phyloP scores from a whole-genome alignment of 2,329 filamentous ascomycete genomes.

The Aspergillus brunneoviolaceus region DNA sequence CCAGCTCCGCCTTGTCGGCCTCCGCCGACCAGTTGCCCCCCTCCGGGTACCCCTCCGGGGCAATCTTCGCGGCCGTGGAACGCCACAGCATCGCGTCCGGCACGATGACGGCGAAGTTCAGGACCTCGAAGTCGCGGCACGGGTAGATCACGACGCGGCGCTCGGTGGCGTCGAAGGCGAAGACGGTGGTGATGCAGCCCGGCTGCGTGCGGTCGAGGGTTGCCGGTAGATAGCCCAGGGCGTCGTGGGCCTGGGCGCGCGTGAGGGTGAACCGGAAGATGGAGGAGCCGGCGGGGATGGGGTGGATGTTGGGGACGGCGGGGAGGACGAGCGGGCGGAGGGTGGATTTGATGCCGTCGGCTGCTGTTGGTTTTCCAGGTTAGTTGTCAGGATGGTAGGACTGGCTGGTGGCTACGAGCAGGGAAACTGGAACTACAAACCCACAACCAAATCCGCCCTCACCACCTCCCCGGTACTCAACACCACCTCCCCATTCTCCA shows the following conservation, averaged over 20 bases:
- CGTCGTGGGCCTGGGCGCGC: background rate
- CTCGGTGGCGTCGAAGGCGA: slow-evolving; percentile 4
- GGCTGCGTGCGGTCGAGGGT: background rate
- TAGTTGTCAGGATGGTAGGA: too few relatives aligned
- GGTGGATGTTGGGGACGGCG: background rate
- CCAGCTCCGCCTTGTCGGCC: background rate
- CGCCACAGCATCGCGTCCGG: slow-evolving; percentile 8
- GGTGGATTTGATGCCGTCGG: slow-evolving; percentile 14
- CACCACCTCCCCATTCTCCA: background rate
- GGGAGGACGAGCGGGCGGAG: slow-evolving; percentile 5
- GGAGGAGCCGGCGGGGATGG: slow-evolving; percentile 3
- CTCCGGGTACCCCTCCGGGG: background rate
- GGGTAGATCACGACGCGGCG: slow-evolving; percentile 12
- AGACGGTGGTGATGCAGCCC: background rate
- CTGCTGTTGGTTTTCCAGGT: background rate
- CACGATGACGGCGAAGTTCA: slow-evolving; percentile 12
- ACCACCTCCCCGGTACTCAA: background rate
- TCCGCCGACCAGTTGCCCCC: slow-evolving; percentile 3
- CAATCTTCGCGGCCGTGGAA: background rate
- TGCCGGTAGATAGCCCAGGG: background rate
- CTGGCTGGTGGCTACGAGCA: too few relatives aligned
- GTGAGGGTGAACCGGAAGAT: slow-evolving; percentile 12
- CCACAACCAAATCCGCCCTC: background rate
- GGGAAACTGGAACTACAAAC: background rate
- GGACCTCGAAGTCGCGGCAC: slow-evolving; percentile 11